Evolutionary conservation across 1,284 basidiomycete species (phyloP).

Genomic region (Takashimella koratensis): DNA sequence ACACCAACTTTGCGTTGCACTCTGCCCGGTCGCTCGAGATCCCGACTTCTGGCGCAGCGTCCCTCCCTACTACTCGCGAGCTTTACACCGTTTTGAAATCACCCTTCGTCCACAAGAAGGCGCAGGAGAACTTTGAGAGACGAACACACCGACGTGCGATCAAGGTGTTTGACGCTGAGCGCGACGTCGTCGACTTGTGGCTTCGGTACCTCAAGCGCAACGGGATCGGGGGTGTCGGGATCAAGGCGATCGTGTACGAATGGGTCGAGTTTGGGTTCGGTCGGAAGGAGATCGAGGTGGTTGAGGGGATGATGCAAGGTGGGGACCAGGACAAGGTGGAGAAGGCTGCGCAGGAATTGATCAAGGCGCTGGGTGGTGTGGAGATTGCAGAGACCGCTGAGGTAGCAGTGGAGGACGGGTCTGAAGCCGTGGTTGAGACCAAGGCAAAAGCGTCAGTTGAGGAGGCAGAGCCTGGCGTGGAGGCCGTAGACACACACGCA

Average conservation of each 20-base stretch:
- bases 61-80: slow-evolving; percentile 70
- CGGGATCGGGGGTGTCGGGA: slow-evolving; percentile 77
- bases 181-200: slow-evolving; percentile 75
- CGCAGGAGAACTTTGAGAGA: slow-evolving; percentile 92
- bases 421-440: neutral
- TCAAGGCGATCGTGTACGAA: slow-evolving; percentile 76
- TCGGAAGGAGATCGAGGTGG: slow-evolving; percentile 50
- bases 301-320: slow-evolving; percentile 11
- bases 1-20: slow-evolving; percentile 78
- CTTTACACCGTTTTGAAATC: slow-evolving; percentile 83
- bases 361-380: slow-evolving; percentile 21
- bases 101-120: slow-evolving; percentile 92
- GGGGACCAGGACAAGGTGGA: slow-evolving; percentile 14
- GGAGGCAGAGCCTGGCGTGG: neutral
- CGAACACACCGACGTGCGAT: slow-evolving; percentile 77
- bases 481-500: slow-evolving; percentile 6
- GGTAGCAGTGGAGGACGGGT: neutral
- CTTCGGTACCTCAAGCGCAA: slow-evolving; percentile 74
- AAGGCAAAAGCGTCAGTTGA: neutral
- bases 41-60: slow-evolving; percentile 65
- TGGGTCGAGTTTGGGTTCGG: slow-evolving; percentile 66
- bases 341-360: slow-evolving; percentile 21
- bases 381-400: slow-evolving; percentile 8
- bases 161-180: slow-evolving; percentile 86
- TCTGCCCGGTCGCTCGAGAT: slow-evolving; percentile 80